phyloP scores from a whole-genome alignment of 441 rosid species.

The Gossypium aridum region DNA sequence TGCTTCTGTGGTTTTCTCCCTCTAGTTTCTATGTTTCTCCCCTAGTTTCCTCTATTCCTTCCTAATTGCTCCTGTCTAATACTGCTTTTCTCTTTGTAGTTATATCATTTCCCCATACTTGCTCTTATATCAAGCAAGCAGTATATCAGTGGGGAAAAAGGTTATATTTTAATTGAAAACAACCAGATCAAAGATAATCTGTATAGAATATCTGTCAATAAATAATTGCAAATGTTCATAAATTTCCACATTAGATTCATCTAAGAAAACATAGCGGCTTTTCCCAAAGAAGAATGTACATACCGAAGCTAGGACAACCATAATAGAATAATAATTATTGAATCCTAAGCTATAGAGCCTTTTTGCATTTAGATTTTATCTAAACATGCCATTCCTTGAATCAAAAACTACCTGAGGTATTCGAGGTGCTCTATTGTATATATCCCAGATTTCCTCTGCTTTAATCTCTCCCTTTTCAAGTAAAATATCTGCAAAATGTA shows the following conservation, averaged over 20 bases:
- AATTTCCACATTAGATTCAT: background rate
- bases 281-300: background rate
- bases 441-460: slow-evolving; percentile 82
- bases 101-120: background rate
- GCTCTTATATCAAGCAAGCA: background rate
- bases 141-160: background rate
- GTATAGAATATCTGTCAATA: background rate
- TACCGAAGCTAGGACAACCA: background rate
- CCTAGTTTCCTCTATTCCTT: background rate
- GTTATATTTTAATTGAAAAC: background rate
- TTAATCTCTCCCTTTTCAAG: slow-evolving; percentile 75
- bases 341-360: background rate
- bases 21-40: background rate
- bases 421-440: slow-evolving; percentile 62
- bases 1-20: background rate
- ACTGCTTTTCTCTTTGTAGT: background rate
- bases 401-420: slow-evolving; percentile 61
- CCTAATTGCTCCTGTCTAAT: background rate
- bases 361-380: background rate
- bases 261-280: background rate
- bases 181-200: background rate
- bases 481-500: slow-evolving; percentile 57
- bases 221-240: background rate
- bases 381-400: background rate
- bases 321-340: background rate